Evolutionary conservation across 192 early-diverging fungal genomes (phyloP).

Genomic region (Podila epicladia): DNA sequence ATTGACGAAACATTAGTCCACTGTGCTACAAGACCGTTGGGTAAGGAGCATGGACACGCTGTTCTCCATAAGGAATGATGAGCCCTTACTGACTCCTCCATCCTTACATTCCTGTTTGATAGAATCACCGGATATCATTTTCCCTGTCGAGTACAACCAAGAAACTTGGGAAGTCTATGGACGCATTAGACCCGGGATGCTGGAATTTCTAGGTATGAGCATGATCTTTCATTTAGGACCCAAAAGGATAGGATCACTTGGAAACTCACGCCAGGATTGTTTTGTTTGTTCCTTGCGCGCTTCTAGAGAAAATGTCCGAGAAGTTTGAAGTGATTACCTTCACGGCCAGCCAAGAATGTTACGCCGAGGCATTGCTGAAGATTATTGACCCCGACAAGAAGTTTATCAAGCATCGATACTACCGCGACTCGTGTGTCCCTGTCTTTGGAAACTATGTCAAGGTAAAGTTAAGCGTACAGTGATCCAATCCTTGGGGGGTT

Average conservation of each 20-base stretch:
- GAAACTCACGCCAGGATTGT: not conserved
- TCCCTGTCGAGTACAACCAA: constrained; percentile 73
- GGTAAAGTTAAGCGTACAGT: constrained; percentile 1
- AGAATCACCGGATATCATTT: constrained; percentile 68
- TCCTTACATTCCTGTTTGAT: constrained; percentile 3
- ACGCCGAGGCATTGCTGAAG: constrained; percentile 70
- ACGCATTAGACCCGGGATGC: constrained; percentile 71
- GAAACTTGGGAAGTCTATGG: constrained; percentile 73
- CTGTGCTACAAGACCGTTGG: constrained; percentile 61
- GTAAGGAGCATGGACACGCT: not conserved
- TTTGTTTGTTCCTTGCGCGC: not conserved
- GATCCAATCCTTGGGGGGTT: too few species aligned
- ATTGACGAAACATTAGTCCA: constrained; percentile 79
- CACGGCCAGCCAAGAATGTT: constrained; percentile 80
- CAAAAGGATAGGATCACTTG: not conserved
- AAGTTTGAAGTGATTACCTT: constrained; percentile 79
- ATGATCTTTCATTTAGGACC: not conserved
- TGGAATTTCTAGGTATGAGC: constrained; percentile 61
- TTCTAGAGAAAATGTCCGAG: constrained; percentile 56
- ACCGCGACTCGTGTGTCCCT: constrained; percentile 73
- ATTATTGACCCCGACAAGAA: constrained; percentile 70
- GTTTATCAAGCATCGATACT: constrained; percentile 72
- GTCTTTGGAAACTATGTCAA: constrained; percentile 77
- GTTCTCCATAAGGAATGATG: too few species aligned
- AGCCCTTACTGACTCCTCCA: not conserved